phyloP scores from a whole-genome alignment of 495 filamentous ascomycete genomes.

The Hamigera avellanea region DNA sequence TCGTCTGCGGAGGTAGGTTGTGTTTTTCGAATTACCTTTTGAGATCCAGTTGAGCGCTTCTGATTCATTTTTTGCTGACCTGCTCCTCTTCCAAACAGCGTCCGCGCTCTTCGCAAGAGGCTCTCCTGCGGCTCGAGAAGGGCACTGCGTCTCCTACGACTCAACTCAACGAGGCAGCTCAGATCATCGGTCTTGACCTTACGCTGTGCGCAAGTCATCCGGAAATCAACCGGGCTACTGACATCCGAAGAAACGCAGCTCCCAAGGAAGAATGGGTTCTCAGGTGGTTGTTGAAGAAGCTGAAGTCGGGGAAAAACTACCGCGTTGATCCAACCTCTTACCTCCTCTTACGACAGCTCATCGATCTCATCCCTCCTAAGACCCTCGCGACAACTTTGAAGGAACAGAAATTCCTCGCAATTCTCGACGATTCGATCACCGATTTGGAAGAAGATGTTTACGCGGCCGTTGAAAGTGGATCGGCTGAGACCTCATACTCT shows the following conservation, averaged over 20 bases:
- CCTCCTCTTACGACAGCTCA: conserved; percentile 35
- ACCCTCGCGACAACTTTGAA: conserved; percentile 37
- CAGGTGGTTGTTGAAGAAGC: conserved; percentile 54
- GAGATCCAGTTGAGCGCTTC: too few relatives aligned
- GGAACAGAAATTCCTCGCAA: conserved; percentile 37
- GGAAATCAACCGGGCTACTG: conserved; percentile 18
- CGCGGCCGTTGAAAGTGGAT: conserved; percentile 16
- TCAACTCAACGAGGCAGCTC: conserved; percentile 34
- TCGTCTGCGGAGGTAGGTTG: conserved; percentile 29
- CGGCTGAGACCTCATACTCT: conserved; percentile 12
- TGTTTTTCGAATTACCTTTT: neutral
- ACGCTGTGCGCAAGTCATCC: conserved; percentile 23
- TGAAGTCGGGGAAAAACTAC: conserved; percentile 34
- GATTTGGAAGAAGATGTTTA: conserved; percentile 29
- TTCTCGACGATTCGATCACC: conserved; percentile 26
- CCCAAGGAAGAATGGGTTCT: conserved; percentile 56
- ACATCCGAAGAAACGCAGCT: conserved; percentile 15
- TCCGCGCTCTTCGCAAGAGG: conserved; percentile 35
- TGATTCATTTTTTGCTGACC: neutral
- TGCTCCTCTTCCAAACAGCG: conserved; percentile 13
- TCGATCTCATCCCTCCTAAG: conserved; percentile 30
- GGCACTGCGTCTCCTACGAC: conserved; percentile 27
- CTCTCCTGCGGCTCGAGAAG: conserved; percentile 40
- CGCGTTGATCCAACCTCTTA: conserved; percentile 35
- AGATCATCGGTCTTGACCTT: conserved; percentile 36